Conservation (phyloP, 148 eudicot species). For the Rhododendron vialii region DNA sequence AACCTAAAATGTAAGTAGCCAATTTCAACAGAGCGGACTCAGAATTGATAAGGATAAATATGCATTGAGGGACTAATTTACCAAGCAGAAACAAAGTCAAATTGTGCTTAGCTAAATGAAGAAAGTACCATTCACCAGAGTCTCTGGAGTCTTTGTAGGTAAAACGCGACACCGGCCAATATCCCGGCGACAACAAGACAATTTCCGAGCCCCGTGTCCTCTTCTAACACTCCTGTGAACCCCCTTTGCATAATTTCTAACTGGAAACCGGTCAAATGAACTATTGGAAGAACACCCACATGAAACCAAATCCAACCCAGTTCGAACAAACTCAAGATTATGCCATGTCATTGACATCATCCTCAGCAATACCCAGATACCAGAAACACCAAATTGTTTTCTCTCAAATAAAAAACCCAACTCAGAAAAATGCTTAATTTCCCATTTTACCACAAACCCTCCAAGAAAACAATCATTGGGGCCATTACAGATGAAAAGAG, state of each 20-base stretch:
- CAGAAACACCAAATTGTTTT: constrained; percentile 17
- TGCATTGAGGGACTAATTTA: background rate
- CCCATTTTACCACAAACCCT: constrained; percentile 20
- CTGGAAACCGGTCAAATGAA: constrained; percentile 29
- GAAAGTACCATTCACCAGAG: constrained; percentile 53
- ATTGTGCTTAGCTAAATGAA: background rate
- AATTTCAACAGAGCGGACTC: background rate
- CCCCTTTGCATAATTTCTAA: constrained; percentile 33
- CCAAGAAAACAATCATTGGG: constrained; percentile 2
- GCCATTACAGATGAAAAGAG: background rate
- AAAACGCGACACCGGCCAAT: constrained; percentile 36
- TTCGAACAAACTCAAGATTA: constrained; percentile 60
- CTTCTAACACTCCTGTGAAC: constrained; percentile 24
- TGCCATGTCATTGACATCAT: constrained; percentile 72
- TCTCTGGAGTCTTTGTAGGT: constrained; percentile 60
- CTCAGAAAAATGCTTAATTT: constrained; percentile 26
- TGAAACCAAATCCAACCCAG: constrained; percentile 51
- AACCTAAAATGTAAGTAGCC: background rate
- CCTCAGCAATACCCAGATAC: constrained; percentile 19
- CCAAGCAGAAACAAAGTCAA: background rate
- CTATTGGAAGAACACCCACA: constrained; percentile 67
- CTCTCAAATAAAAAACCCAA: constrained; percentile 26
- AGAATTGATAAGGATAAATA: background rate
- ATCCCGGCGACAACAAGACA: constrained; percentile 38
- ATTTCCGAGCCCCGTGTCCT: constrained; percentile 30